phyloP scores from a whole-genome alignment of 2,329 filamentous ascomycete species.

The Colletotrichum incanum region DNA sequence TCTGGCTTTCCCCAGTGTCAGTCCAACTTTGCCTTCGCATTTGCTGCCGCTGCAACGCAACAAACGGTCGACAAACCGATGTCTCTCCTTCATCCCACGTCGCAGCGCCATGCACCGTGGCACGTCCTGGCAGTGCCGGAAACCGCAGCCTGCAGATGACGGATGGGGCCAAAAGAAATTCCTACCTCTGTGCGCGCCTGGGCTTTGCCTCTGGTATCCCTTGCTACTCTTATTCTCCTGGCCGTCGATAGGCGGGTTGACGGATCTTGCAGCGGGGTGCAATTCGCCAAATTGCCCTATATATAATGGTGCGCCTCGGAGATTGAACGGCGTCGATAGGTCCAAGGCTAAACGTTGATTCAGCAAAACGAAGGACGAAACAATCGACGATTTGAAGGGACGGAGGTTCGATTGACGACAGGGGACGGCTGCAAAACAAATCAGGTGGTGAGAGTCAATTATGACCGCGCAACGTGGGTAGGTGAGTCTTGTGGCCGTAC shows the following conservation, averaged over 20 bases:
- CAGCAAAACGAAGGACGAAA: neutral
- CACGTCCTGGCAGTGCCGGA: slow-evolving; percentile 24
- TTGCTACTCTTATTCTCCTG: slow-evolving; percentile 20
- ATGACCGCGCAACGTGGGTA: neutral
- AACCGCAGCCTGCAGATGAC: slow-evolving; percentile 28
- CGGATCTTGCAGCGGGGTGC: neutral
- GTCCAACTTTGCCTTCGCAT: slow-evolving; percentile 11
- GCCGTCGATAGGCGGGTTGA: slow-evolving; percentile 14
- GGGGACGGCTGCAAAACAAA: neutral
- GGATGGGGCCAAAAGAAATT: slow-evolving; percentile 25
- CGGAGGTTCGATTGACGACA: no score
- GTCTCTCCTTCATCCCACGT: slow-evolving; percentile 37
- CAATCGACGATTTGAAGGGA: neutral
- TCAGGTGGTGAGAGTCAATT: neutral
- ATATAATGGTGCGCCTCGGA: slow-evolving; percentile 7
- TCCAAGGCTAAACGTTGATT: slow-evolving; percentile 16
- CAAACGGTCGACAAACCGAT: slow-evolving; percentile 9
- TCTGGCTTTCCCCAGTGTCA: slow-evolving; percentile 18
- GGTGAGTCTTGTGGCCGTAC: slow-evolving; percentile 11
- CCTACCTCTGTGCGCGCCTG: slow-evolving; percentile 29
- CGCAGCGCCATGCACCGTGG: slow-evolving; percentile 26
- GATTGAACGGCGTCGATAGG: slow-evolving; percentile 37
- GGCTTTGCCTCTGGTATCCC: slow-evolving; percentile 11
- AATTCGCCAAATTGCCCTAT: slow-evolving; percentile 17
- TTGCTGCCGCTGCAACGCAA: neutral